Evolutionary conservation across 345 rosid species (phyloP), one percentile per base, ranked within the genome.

Genomic region (Pelargonium nanum): DNA sequence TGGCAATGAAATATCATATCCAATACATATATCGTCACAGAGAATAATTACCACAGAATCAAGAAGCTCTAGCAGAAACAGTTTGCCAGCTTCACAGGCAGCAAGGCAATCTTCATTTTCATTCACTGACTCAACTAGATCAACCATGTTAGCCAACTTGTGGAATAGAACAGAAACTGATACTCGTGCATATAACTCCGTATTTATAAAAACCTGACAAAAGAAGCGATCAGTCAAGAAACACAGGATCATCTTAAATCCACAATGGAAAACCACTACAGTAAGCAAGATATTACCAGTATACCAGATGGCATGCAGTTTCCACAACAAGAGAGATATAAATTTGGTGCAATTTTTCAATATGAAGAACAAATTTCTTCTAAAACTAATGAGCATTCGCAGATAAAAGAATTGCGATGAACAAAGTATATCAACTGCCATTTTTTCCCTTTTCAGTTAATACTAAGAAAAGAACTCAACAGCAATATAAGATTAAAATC

Each of bases 101-200:
- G 81, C 82, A 45, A 55, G 69, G 59, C 59, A 74, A 64, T 81
- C 79, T 62, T 75, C 67, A 67, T 71, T 76, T 75, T 66, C 85
- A 63, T 59, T 48, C 67, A 70, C 65, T 58, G 84, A 75, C 73
- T 77, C 82, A 52, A 58, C 72, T 72, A 64, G 57, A 61, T 65
- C 60, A 12, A 77, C 86, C 82, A 81, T 73, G 77, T 77, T 68
- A 69, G 92, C 84, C 19, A 91, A 80, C 78, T 81, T 83, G 78
- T 76, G 65, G 65, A 92, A 86, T 40, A 92, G 78, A 62, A 72
- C 87, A 66, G 96, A 90, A 21, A 92, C 89, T 57, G 91, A 88
- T n/a, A 87, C 93, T 48, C 98, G 96, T 40, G 91, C 95, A 80
- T 80, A 92, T 68, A 92, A 76, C 78, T 92, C 98, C 28, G 93